Conservation (phyloP, 2,329 filamentous ascomycete species). For the Periconia sp. region DNA sequence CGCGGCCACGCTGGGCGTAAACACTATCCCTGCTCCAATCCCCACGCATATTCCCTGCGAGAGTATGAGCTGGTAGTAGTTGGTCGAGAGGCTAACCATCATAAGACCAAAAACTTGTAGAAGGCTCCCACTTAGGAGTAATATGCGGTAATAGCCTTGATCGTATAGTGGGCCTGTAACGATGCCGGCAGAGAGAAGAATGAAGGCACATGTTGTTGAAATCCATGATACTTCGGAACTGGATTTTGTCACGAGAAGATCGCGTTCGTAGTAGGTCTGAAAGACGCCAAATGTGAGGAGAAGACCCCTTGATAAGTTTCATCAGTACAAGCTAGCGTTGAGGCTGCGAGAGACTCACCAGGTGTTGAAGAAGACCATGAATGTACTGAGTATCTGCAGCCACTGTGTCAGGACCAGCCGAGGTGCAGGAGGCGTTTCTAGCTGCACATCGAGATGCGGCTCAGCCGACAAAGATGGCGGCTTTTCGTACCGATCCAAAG, state of each 20-base stretch:
- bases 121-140: conserved; percentile 4
- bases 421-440: neutral
- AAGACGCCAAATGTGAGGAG: conserved; percentile 1
- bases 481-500: too few relatives aligned
- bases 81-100: neutral
- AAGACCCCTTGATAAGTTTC: neutral
- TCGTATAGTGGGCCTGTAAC: conserved; percentile 7
- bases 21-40: neutral
- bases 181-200: conserved; percentile 4
- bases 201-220: conserved; percentile 5
- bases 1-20: neutral
- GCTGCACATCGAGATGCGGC: too few relatives aligned
- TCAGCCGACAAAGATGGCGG: too few relatives aligned
- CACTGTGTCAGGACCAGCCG: neutral
- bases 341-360: neutral
- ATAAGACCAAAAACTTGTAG: conserved; percentile 24
- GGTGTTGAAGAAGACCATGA: conserved; percentile 1
- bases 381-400: conserved; percentile 1
- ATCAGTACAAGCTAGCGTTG: neutral
- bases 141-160: conserved; percentile 5
- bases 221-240: conserved; percentile 8
- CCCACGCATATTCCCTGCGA: conserved; percentile 2
- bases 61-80: neutral
- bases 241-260: neutral
- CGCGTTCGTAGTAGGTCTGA: neutral